Evolutionary conservation across 768 basidiomycete genomes (phyloP).

Genomic region (Chalciporus pseudorubinellus): DNA sequence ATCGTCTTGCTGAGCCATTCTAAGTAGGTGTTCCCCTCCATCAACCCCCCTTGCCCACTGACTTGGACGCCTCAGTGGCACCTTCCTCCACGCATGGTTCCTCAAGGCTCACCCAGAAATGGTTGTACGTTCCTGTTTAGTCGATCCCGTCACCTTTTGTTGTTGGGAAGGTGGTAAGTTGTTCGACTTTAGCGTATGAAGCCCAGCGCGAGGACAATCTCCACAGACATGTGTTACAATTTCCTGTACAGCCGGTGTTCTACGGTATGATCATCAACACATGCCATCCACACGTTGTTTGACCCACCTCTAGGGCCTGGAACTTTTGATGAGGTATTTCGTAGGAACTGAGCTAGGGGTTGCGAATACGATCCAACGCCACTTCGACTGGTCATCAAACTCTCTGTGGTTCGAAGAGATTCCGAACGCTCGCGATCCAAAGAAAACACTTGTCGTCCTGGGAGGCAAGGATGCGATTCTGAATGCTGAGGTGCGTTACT

Average conservation of each 20-base stretch:
- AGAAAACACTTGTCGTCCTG: conserved; percentile 69
- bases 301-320: conserved; percentile 53
- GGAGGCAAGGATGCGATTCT: conserved; percentile 84
- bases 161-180: conserved; percentile 88
- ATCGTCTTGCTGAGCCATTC: conserved; percentile 85
- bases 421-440: conserved; percentile 67
- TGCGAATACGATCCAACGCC: conserved; percentile 77
- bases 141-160: conserved; percentile 89
- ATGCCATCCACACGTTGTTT: conserved; percentile 2
- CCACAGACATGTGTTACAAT: conserved; percentile 82
- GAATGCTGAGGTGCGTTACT: conserved; percentile 55
- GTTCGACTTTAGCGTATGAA: neutral
- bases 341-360: conserved; percentile 86
- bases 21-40: conserved; percentile 51
- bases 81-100: conserved; percentile 87
- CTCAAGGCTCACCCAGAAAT: conserved; percentile 74
- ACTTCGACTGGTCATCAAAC: conserved; percentile 86
- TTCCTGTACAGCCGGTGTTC: conserved; percentile 75
- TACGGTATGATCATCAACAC: conserved; percentile 42
- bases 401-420: conserved; percentile 91
- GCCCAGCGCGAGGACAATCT: neutral
- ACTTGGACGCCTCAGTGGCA: conserved; percentile 47
- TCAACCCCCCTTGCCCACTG: neutral
- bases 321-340: conserved; percentile 84
- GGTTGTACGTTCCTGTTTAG: conserved; percentile 76